Evolutionary conservation across 2,329 filamentous ascomycete genomes (phyloP).

Genomic region (Microsporum ferrugineum): DNA sequence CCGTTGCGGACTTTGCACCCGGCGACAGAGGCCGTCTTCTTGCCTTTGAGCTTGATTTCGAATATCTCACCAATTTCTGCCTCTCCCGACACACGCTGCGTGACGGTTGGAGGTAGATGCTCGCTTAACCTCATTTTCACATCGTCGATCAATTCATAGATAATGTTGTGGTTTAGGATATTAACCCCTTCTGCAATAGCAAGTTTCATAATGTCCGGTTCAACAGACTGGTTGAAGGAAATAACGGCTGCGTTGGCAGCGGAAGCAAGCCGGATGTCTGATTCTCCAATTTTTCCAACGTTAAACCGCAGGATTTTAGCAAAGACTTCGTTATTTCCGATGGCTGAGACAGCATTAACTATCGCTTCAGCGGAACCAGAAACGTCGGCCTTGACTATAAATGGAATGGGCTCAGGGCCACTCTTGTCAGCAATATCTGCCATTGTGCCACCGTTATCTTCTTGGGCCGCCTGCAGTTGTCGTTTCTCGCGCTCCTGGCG

Average conservation of each 20-base stretch:
- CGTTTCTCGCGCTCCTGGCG: slow-evolving; percentile 46
- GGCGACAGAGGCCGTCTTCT: slow-evolving; percentile 62
- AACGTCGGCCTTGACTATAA: slow-evolving; percentile 87
- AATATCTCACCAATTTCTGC: slow-evolving; percentile 78
- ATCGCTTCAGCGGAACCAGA: slow-evolving; percentile 90
- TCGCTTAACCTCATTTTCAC: slow-evolving; percentile 52
- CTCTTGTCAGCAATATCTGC: slow-evolving; percentile 16
- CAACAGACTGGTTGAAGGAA: slow-evolving; percentile 69
- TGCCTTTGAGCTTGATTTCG: slow-evolving; percentile 65
- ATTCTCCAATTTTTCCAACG: slow-evolving; percentile 70
- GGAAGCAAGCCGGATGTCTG: slow-evolving; percentile 77
- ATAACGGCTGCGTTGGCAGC: slow-evolving; percentile 65
- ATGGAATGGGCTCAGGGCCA: slow-evolving; percentile 53
- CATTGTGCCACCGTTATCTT: slow-evolving; percentile 29
- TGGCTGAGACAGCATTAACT: slow-evolving; percentile 58
- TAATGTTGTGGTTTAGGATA: slow-evolving; percentile 69
- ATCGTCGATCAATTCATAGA: slow-evolving; percentile 41
- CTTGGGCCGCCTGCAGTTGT: slow-evolving; percentile 23
- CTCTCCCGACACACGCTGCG: slow-evolving; percentile 67
- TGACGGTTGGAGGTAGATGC: slow-evolving; percentile 55
- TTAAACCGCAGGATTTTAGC: slow-evolving; percentile 64
- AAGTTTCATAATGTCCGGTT: slow-evolving; percentile 54
- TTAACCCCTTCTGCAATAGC: slow-evolving; percentile 61
- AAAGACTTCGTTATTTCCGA: slow-evolving; percentile 75
- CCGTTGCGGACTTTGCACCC: slow-evolving; percentile 84